A percentile compares a stretch with the other conserved stretches of the same genome.
Conservation (phyloP, 495 filamentous ascomycete genomes). For the Talaromyces proteolyticus region DNA sequence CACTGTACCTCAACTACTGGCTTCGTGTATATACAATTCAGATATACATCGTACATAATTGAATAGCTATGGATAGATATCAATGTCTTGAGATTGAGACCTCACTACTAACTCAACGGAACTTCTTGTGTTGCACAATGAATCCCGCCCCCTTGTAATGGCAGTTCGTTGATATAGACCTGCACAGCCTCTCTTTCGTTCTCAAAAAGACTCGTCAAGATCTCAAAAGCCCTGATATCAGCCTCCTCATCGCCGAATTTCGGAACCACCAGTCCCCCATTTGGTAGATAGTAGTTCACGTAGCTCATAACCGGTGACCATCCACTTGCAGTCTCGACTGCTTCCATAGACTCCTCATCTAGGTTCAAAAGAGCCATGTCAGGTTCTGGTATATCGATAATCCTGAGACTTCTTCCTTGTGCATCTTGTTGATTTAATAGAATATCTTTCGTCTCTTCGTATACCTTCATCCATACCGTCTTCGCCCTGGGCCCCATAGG, state of each 20-base stretch:
- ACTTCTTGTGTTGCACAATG: conserved; percentile 32
- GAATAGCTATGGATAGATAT: not conserved
- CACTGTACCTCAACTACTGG: no score
- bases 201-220: conserved; percentile 12
- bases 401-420: conserved; percentile 16
- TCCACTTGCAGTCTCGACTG: conserved; percentile 13
- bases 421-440: conserved; percentile 19
- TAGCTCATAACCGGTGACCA: conserved; percentile 12
- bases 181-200: conserved; percentile 19
- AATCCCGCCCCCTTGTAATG: conserved; percentile 24
- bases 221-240: conserved; percentile 20
- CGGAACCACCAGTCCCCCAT: conserved; percentile 27
- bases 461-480: conserved; percentile 19
- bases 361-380: conserved; percentile 17
- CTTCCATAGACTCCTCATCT: conserved; percentile 16
- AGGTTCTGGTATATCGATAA: conserved; percentile 25
- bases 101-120: not conserved
- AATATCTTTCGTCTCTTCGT: conserved; percentile 20
- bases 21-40: no score
- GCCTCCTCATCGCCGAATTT: conserved; percentile 22
- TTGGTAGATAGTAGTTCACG: conserved; percentile 32
- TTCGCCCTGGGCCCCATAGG: conserved; percentile 13
- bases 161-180: conserved; percentile 21
- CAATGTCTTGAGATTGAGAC: no score
- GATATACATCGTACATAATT: not conserved